phyloP scores from a whole-genome alignment of 2,329 filamentous ascomycete genomes.

The Sporothrix phasma region DNA sequence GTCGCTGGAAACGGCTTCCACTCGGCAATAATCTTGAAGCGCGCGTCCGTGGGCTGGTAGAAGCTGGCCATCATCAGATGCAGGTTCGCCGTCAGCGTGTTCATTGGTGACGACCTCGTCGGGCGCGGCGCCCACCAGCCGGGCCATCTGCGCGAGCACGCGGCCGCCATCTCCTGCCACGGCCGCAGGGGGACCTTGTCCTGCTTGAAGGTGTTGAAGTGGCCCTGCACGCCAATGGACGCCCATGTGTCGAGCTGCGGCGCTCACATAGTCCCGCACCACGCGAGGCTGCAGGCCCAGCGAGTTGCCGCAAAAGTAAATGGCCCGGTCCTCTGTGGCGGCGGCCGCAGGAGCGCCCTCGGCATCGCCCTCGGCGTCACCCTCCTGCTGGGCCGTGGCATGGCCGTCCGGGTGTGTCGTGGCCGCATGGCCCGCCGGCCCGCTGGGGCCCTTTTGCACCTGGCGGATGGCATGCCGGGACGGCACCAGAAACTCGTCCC shows the following conservation, averaged over 20 bases:
- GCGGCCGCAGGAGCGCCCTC: no score
- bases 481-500: no score
- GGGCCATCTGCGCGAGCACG: slow-evolving; percentile 59
- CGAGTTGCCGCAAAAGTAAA: slow-evolving; percentile 87
- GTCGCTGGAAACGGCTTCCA: slow-evolving; percentile 82
- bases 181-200: slow-evolving; percentile 36
- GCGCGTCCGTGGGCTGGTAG: slow-evolving; percentile 55
- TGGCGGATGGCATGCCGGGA: no score
- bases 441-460: no score
- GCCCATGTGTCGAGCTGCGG: slow-evolving; percentile 76
- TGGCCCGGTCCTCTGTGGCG: no score
- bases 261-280: slow-evolving; percentile 53
- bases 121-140: slow-evolving; percentile 60
- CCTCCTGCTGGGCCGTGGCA: no score
- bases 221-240: slow-evolving; percentile 72
- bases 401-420: no score
- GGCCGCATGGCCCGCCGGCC: no score
- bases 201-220: slow-evolving; percentile 59
- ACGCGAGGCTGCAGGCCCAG: slow-evolving; percentile 71
- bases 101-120: slow-evolving; percentile 87
- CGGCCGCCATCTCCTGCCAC: slow-evolving; percentile 73
- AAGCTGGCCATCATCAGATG: slow-evolving; percentile 79
- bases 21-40: slow-evolving; percentile 77
- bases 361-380: no score
- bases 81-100: slow-evolving; percentile 71